Base-by-base conservation (phyloP, 768 basidiomycete genomes). In the Pleurotus salmoneostramineus region DNA sequence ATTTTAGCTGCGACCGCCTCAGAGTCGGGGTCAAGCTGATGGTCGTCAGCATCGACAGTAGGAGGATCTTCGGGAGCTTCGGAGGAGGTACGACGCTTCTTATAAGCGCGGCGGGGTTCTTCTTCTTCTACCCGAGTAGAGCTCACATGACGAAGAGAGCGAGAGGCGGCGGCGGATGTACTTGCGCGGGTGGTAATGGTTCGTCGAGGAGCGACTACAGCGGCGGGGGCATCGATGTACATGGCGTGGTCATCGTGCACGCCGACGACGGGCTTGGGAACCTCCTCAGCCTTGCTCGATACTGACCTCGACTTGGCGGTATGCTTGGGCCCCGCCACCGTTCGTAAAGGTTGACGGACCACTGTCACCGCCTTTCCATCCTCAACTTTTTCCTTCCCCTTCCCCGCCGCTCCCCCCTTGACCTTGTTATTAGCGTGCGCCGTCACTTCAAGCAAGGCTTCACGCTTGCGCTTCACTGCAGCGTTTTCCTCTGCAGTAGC, bases 21-120 rank as follows among this genome's bases (percentile, higher is more conserved):
- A 51, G 83, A 80, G 2, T 74, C 50, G 10, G 56, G 48, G 11
- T 62, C 74, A 34, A 72, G 71, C 7, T 73, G 73, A 5, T 63
- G 68, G 4, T 68, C 70, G 31, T 76, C 73, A 60, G 77, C 74
- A 17, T 65, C 58, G 7, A 57, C 65, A 12, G 58, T 61, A 6
- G 67, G 64, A n/a, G 71, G 74, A n/a, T 79, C 80, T 27, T 83
- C 83, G 0, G 74, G 71, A 34, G 84, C 79, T 2, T 89, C 87
- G 0, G 90, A 91, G 4, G 90, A 80, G 32, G 80, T 82, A 37
- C 89, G 78, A 61, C 87, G 81, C 69, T 89, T 89, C 78, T 93
- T 93, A 64, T 80, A 81, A 2, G 77, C 83, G 14, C 84, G 86
- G 40, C 73, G 70, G 7, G 77, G 77, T 43, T 87, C 89, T 21